phyloP scores from a whole-genome alignment of 1,284 basidiomycete species.

The Tilletiaria anomala region DNA sequence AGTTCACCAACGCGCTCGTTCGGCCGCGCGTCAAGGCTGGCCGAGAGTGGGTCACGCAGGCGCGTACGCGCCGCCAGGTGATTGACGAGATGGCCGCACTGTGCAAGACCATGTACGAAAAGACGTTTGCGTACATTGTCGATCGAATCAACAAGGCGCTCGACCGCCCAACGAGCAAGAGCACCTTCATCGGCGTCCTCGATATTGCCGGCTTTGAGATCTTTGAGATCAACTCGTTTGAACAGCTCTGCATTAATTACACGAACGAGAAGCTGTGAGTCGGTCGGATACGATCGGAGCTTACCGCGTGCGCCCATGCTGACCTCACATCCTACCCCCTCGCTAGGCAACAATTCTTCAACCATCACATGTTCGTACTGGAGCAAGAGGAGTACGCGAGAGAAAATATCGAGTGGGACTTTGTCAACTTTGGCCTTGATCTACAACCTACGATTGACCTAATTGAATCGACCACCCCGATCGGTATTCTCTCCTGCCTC shows the following conservation, averaged over 20 bases:
- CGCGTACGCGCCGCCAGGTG: constrained; percentile 79
- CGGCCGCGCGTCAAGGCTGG: constrained; percentile 72
- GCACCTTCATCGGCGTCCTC: constrained; percentile 92
- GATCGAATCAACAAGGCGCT: constrained; percentile 88
- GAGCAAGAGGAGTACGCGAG: constrained; percentile 98
- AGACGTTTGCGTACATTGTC: constrained; percentile 82
- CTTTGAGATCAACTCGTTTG: constrained; percentile 53
- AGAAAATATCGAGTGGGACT: constrained; percentile 96
- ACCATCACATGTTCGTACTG: constrained; percentile 98
- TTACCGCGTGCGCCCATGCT: neutral
- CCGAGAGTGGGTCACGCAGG: constrained; percentile 90
- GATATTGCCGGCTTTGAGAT: constrained; percentile 99
- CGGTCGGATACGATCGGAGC: too few relatives aligned
- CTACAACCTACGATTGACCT: constrained; percentile 96
- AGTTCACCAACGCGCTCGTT: constrained; percentile 61
- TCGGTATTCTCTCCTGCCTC: constrained; percentile 82
- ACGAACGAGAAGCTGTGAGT: constrained; percentile 52
- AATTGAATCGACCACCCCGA: constrained; percentile 60
- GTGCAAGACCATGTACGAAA: constrained; percentile 95
- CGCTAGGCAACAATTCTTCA: constrained; percentile 44
- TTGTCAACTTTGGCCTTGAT: constrained; percentile 95
- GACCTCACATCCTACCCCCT: neutral
- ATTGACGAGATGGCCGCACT: constrained; percentile 80
- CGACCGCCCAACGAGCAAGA: constrained; percentile 73
- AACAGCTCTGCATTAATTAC: constrained; percentile 97